Evolutionary conservation across 23 red algal genomes (phyloP), one percentile per base, ranked within the genome.

Genomic region (Gracilaria vermiculophylla): DNA sequence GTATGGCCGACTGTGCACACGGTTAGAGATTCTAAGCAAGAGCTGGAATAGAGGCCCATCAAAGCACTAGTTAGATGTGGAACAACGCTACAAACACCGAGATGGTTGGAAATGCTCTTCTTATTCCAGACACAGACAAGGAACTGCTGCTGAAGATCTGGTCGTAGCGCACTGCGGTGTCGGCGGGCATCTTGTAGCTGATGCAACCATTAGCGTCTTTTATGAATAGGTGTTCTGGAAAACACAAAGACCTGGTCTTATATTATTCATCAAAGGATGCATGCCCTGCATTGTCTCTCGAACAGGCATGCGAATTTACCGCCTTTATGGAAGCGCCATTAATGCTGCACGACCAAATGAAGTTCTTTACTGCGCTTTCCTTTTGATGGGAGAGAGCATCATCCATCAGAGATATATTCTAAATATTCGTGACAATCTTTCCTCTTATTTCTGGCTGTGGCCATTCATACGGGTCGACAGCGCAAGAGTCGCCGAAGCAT

Each of bases 151-250:
- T 78, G 5, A 73, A 75, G 66, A 31, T 86, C 12, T 73, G 40
- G 44, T 29, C 16, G 34, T 78, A 45, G 67, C 1, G 5, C 70
- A 89, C 41, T 76, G 70, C 50, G 84, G 84, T 5, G 19, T 52
- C 3, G 23, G 35, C 12, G 70, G 70, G 19, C 70, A 89, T 37
- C 12, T 69, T 27, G 69, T 69, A 10, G 69, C 0, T 2, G 84
- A 78, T 5, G 49, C 84, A 5, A 89, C 84, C 27, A 15, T 48
- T 1, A 69, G 40, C 16, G 15, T 78, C 2, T 50, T 89, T 3
- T 9, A 47, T 5, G 84, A 89, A 25, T 16, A 62, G 24, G 47
- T 61, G 20, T 60, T 5, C 29, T 89, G 84, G 84, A 77, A 61
- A 8, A 78, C 3, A 58, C n/a, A 54, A 51, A 47, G 52, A 5